phyloP scores from a whole-genome alignment of 805 yeast species.

The Wickerhamiella musiphila region DNA sequence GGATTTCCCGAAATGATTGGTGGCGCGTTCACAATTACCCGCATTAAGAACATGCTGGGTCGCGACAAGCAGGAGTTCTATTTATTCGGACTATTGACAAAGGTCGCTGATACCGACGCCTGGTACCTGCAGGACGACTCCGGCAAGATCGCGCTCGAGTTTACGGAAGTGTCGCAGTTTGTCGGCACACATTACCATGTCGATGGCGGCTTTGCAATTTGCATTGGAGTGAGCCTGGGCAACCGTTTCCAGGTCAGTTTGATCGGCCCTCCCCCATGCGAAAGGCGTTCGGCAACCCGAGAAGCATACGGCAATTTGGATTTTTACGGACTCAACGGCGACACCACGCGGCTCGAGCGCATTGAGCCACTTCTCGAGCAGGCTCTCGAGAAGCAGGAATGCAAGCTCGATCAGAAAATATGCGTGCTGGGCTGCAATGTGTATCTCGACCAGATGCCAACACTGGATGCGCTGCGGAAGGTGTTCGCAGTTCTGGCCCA shows the following conservation, averaged over 20 bases:
- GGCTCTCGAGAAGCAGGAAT: slow-evolving; percentile 36
- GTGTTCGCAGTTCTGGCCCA: slow-evolving; percentile 38
- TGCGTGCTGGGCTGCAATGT: slow-evolving; percentile 63
- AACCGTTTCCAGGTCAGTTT: slow-evolving; percentile 51
- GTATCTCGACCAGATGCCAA: slow-evolving; percentile 39
- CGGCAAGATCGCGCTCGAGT: slow-evolving; percentile 51
- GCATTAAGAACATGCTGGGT: slow-evolving; percentile 73
- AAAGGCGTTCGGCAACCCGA: slow-evolving; percentile 43
- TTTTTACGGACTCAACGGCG: slow-evolving; percentile 33
- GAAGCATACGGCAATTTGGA: slow-evolving; percentile 70
- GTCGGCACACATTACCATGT: slow-evolving; percentile 46
- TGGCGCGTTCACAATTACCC: slow-evolving; percentile 31
- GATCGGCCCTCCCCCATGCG: slow-evolving; percentile 80
- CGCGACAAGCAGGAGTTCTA: slow-evolving; percentile 61
- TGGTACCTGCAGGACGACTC: slow-evolving; percentile 69
- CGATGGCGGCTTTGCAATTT: slow-evolving; percentile 59
- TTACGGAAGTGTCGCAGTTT: slow-evolving; percentile 36
- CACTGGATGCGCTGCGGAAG: slow-evolving; percentile 48
- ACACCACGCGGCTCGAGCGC: slow-evolving; percentile 23
- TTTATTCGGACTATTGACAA: slow-evolving; percentile 44
- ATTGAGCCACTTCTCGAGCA: slow-evolving; percentile 45
- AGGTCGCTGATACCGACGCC: slow-evolving; percentile 40
- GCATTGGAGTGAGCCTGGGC: slow-evolving; percentile 65
- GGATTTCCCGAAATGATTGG: slow-evolving; percentile 5
- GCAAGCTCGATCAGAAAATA: slow-evolving; percentile 38